Conservation (phyloP, 345 rosid species). For the Citrus inodora region DNA sequence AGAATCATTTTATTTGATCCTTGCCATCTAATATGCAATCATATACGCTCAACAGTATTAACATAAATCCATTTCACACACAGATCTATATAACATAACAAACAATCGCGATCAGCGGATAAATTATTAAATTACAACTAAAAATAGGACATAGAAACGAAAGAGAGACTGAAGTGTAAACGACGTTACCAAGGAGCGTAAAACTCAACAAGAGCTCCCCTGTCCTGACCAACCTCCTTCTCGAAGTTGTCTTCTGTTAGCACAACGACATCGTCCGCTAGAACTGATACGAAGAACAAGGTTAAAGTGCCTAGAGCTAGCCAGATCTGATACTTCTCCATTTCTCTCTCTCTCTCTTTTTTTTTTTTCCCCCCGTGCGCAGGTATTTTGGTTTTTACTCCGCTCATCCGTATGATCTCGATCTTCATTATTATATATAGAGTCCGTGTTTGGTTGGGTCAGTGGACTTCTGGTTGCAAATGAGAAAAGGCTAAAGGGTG, state of each 20-base stretch:
- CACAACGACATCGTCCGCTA: constrained; percentile 82
- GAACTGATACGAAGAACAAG: constrained; percentile 48
- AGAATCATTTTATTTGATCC: not conserved
- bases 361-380: not conserved
- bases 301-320: constrained; percentile 38
- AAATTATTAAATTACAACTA: not conserved
- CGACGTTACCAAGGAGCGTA: constrained; percentile 91
- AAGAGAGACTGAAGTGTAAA: not conserved
- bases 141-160: not conserved
- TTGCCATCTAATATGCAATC: not conserved
- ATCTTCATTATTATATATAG: not conserved
- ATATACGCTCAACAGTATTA: not conserved
- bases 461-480: not conserved
- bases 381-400: not conserved
- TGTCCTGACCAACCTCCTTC: constrained; percentile 86
- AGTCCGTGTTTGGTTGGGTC: not conserved
- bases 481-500: not conserved
- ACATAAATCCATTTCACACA: not conserved
- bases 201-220: constrained; percentile 94
- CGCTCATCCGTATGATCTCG: not conserved
- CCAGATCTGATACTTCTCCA: constrained; percentile 78
- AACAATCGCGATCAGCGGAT: constrained; percentile 10
- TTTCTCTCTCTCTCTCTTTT: constrained; percentile 6
- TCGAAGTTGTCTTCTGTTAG: constrained; percentile 90
- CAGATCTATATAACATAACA: constrained; percentile 26